These are phyloP conservation scores for Penicillium sp. DNA, from an alignment of 2,329 filamentous ascomycete genomes.

Conservation along the genomic window DNA sequence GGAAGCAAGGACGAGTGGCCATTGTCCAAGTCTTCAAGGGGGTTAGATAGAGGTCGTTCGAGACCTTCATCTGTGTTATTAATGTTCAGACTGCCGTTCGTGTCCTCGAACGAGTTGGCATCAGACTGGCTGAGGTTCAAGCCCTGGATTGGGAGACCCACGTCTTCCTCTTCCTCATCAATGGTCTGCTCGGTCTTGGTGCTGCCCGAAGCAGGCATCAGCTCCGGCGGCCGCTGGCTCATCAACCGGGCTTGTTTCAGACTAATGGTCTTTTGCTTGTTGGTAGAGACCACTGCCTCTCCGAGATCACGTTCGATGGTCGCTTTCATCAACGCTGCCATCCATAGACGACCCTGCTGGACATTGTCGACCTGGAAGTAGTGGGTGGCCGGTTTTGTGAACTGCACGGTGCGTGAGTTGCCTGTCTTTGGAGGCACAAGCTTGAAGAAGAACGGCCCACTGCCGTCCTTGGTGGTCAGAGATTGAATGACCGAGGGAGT, in stretches of 20 bases:
- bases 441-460: constrained; percentile 95
- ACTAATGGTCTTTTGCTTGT: constrained; percentile 95
- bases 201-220: constrained; percentile 62
- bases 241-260: constrained; percentile 82
- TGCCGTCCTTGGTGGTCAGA: constrained; percentile 45
- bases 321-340: constrained; percentile 98
- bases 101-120: constrained; percentile 15
- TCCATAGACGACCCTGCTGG: constrained; percentile 87
- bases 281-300: constrained; percentile 79
- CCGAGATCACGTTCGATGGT: constrained; percentile 88
- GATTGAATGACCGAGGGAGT: constrained; percentile 32
- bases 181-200: constrained; percentile 15
- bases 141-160: constrained; percentile 26
- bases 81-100: constrained; percentile 12
- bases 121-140: constrained; percentile 29
- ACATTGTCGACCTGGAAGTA: constrained; percentile 95
- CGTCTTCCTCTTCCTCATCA: constrained; percentile 29
- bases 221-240: constrained; percentile 82
- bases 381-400: constrained; percentile 95
- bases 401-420: constrained; percentile 86
- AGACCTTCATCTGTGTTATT: not conserved
- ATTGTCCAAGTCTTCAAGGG: constrained; percentile 23
- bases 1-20: constrained; percentile 26
- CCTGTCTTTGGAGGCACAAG: constrained; percentile 86
- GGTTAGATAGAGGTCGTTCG: constrained; percentile 16